Evolutionary conservation across 192 early-diverging fungal genomes (phyloP), one percentile per base, ranked within the genome.

Genomic region (Coemansia umbellata): DNA sequence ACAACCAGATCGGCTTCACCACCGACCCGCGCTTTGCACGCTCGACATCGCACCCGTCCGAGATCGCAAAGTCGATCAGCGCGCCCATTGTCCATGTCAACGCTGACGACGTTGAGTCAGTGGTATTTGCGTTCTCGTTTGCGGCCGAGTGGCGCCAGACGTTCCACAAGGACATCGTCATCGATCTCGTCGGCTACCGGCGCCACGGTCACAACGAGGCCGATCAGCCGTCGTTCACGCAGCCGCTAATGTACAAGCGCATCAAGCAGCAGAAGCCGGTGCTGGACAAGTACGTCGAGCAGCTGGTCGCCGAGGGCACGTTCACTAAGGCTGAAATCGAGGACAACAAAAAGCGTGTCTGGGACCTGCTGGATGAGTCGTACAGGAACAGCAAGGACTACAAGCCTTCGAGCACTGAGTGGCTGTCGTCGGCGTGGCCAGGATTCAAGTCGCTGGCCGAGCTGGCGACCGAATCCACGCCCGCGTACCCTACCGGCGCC

Each of bases 1-100:
- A 98, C 86, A 98, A 98, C 84, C 96, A 98, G 80, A 88, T 98
- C 54, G 96, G 96, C 37, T 98, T 98, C 82, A 98, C 96, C 22
- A 98, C 96, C 19, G 94, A 98, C 66, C 96, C 96, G 37, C 85
- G 92, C 28, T 94, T 93, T 68, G 81, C 91, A 35, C 89, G 96
- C 36, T 94, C 91, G 36, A 95, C 93, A 14, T 91, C 90, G 42
- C 95, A 98, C 82, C 94, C 92, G 71, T 91, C 93, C 15, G 96
- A 98, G 61, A 91, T 98, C 48, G 93, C 96, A 42, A 98, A 98
- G 78, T 87, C 92, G 4, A 88, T 97, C 55, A 85, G 85, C 54
- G 96, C 94, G 7, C 96, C 96, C n/a, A 92, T 98, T 24, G 84
- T 98, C 74, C 96, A 98, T 69, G 96, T 97, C 49, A 98, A 98